phyloP scores from a whole-genome alignment of 208 protist genomes.

The Leishmania arabica region DNA sequence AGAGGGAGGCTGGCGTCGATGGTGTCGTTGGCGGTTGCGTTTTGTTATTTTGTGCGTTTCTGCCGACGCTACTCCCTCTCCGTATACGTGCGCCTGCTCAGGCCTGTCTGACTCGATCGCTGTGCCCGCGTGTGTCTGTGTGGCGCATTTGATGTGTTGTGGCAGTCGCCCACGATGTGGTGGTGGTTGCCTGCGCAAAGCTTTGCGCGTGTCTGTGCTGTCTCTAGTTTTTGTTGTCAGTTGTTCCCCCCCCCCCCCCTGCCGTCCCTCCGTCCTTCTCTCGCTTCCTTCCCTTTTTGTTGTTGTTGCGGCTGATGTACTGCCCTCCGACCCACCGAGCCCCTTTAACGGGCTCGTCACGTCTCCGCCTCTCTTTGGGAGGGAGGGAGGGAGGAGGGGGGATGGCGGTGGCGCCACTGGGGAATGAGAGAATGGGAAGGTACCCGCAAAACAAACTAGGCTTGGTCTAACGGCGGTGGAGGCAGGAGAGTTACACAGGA shows the following conservation, averaged over 20 bases:
- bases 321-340: neutral
- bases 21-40: neutral
- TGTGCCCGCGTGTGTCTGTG: neutral
- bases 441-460: neutral
- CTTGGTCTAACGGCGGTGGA: neutral
- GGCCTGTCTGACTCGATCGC: neutral
- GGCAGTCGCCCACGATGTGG: neutral
- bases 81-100: neutral
- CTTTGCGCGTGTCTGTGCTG: no score
- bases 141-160: neutral
- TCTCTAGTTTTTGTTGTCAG: neutral
- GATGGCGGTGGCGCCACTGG: neutral
- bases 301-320: neutral
- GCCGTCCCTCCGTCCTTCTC: neutral
- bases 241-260: no score
- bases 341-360: neutral
- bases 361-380: neutral
- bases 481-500: neutral
- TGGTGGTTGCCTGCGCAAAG: neutral
- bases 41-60: neutral
- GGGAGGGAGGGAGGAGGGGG: no score
- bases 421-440: neutral
- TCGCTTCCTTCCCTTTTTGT: neutral
- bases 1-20: neutral
- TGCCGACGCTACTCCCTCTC: neutral